Percentiles rank a stretch among this genome's conserved stretches.
These are phyloP conservation scores for Zelonia costaricensis DNA, from an alignment of 208 protist species.

Conservation along the genomic window DNA sequence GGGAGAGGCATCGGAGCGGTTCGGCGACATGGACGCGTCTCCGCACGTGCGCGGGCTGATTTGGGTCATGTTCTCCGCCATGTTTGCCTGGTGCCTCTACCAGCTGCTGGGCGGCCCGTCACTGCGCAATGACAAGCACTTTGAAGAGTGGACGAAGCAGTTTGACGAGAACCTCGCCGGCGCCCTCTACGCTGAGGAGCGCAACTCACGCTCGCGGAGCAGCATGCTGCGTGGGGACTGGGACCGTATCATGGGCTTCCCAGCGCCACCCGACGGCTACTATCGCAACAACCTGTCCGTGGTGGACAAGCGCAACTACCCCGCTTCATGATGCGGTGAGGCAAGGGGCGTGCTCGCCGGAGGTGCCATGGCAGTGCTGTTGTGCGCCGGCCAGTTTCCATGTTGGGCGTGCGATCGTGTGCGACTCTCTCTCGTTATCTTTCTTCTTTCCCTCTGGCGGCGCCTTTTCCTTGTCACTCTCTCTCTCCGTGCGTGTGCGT, in stretches of 20 bases:
- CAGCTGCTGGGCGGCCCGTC: slow-evolving; percentile 48
- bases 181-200: slow-evolving; percentile 79
- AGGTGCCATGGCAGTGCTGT: no score
- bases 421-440: no score
- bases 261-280: slow-evolving; percentile 38
- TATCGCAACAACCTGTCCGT: slow-evolving; percentile 52
- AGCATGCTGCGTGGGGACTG: slow-evolving; percentile 74
- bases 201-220: slow-evolving; percentile 60
- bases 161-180: slow-evolving; percentile 72
- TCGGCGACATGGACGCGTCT: slow-evolving; percentile 85
- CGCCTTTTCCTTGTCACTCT: no score
- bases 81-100: slow-evolving; percentile 55
- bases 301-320: slow-evolving; percentile 46
- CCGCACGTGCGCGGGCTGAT: slow-evolving; percentile 60
- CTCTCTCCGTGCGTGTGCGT: no score
- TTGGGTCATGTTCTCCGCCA: slow-evolving; percentile 23
- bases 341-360: no score
- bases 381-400: no score
- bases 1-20: slow-evolving; percentile 81
- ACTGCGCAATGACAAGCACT: slow-evolving; percentile 55
- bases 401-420: no score
- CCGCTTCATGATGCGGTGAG: no score
- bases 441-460: no score
- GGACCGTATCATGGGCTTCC: slow-evolving; percentile 75
- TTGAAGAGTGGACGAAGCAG: slow-evolving; percentile 63